These are phyloP conservation scores for Liriodendron chinense DNA, from an alignment of 164 flowering plant species.

Conservation along the genomic window DNA sequence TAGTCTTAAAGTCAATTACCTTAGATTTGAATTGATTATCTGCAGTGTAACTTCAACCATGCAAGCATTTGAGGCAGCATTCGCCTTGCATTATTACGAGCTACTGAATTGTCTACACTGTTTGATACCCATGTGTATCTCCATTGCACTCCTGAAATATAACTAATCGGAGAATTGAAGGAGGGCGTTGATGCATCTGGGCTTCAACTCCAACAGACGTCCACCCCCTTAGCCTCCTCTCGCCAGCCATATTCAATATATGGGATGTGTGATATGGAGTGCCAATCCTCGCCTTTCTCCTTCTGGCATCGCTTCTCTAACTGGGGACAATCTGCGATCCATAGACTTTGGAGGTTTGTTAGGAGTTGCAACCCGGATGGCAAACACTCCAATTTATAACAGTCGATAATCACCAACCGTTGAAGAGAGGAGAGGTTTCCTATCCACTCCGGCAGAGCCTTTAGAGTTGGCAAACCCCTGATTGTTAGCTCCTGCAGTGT, in stretches of 20 bases:
- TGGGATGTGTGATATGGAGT: slow-evolving; percentile 15
- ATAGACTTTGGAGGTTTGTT: not conserved
- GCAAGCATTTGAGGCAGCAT: too few relatives aligned
- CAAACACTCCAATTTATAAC: not conserved
- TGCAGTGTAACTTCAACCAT: too few relatives aligned
- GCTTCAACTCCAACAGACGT: too few relatives aligned
- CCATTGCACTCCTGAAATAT: too few relatives aligned
- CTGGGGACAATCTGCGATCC: not conserved
- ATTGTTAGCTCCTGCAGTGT: not conserved
- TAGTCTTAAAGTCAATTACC: too few relatives aligned
- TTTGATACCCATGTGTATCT: too few relatives aligned
- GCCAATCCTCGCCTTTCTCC: slow-evolving; percentile 13
- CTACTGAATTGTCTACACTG: too few relatives aligned
- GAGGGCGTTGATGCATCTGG: too few relatives aligned
- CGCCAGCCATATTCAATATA: not conserved
- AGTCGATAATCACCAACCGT: not conserved
- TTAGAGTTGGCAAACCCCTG: not conserved
- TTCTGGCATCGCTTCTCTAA: slow-evolving; percentile 6
- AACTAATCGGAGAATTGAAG: too few relatives aligned
- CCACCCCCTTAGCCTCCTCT: too few relatives aligned
- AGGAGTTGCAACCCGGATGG: not conserved
- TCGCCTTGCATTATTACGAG: too few relatives aligned
- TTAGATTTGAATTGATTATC: too few relatives aligned
- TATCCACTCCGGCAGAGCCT: not conserved
- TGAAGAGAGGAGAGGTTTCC: not conserved